phyloP scores from a whole-genome alignment of 768 basidiomycete genomes.

The Leccinum broughii region DNA sequence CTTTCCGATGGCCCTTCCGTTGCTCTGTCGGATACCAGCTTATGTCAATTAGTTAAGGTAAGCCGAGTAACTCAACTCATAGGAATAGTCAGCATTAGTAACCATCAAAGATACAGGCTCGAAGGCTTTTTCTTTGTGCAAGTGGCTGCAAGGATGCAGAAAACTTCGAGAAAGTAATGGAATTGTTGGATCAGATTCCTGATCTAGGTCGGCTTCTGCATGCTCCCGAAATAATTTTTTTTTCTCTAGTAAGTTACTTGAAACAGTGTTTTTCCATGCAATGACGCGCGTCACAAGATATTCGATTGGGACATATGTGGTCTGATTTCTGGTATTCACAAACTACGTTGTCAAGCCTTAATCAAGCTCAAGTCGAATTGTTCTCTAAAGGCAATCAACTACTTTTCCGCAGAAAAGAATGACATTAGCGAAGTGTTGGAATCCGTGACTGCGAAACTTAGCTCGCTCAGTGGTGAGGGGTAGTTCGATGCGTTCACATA shows the following conservation, averaged over 20 bases:
- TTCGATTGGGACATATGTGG: conserved; percentile 12
- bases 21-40: not conserved
- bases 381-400: not conserved
- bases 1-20: not conserved
- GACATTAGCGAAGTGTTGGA: conserved; percentile 10
- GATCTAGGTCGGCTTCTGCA: conserved; percentile 3
- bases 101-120: conserved; percentile 4
- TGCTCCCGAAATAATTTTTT: not conserved
- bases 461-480: conserved; percentile 15
- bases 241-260: conserved; percentile 7
- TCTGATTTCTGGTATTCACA: conserved; percentile 3
- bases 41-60: not conserved
- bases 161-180: not conserved
- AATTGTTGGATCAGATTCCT: not conserved
- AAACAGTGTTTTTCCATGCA: not conserved
- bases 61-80: not conserved
- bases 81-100: not conserved
- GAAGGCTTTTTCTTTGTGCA: not conserved
- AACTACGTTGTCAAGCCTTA: not conserved
- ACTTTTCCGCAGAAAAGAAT: not conserved
- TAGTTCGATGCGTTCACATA: not conserved
- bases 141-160: not conserved
- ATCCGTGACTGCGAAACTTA: conserved; percentile 2
- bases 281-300: conserved; percentile 10
- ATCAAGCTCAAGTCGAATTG: conserved; percentile 5